Conservation (phyloP, 176 grass and related monocot genomes). For the Musa acuminata region DNA sequence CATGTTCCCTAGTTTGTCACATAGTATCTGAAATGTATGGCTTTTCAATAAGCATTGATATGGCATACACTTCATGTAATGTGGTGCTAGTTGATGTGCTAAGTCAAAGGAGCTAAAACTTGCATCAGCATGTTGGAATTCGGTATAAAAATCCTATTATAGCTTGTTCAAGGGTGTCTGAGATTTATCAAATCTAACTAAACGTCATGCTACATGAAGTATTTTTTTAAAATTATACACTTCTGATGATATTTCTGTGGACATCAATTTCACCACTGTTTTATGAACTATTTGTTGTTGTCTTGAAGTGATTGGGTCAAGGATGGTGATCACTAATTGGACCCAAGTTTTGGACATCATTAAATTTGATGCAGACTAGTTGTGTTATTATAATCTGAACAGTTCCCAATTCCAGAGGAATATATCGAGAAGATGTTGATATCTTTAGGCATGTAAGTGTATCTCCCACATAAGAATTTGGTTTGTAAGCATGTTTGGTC, state of each 20-base stretch:
- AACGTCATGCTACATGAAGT: not conserved
- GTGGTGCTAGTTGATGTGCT: not conserved
- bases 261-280: not conserved
- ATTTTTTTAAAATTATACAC: not conserved
- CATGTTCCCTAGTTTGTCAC: no score
- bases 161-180: not conserved
- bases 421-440: not conserved
- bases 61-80: not conserved
- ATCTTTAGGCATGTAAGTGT: not conserved
- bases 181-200: not conserved
- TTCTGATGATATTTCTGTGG: not conserved
- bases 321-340: no score
- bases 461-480: not conserved
- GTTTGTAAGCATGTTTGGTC: not conserved
- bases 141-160: no score
- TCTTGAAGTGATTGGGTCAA: not conserved
- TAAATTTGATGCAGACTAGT: no score
- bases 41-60: not conserved
- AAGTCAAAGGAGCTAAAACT: not conserved
- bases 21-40: no score
- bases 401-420: not conserved
- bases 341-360: no score
- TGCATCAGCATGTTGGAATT: no score
- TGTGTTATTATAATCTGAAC: not conserved
- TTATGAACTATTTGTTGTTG: not conserved